Evolutionary conservation across 805 yeast species (phyloP), one percentile per base, ranked within the genome.

Genomic region (Yarrowia divulgata): DNA sequence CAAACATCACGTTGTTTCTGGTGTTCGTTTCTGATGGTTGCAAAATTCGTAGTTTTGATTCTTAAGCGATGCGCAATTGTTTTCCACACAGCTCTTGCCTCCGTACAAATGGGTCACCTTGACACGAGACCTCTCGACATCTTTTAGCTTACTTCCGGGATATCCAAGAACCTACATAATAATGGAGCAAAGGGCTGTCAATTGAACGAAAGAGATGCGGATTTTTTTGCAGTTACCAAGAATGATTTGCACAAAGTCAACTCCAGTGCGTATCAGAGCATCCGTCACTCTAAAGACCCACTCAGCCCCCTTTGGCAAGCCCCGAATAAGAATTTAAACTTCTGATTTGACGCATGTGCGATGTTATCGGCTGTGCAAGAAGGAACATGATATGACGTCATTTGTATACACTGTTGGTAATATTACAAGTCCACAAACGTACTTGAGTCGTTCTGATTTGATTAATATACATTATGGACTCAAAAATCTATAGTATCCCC

Each of bases 121-220:
- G 45, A 39, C 45, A 54, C 60, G 60, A 54, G 45, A 37, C 45
- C 39, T 54, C 39, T 8, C 34, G 43, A 18, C 35, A 8, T 54
- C 60, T 37, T 54, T 54, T 54, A 54, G 45, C 60, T 54, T 54
- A 54, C 60, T 37, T 54, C 60, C 60, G 60, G 35, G 60, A 54
- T 54, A 54, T 54, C 32, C 60, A 18, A 39, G 13, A 54, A 54
- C 60, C 45, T 54, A 54, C 60, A 14, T n/a, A 39, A 37, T 19
- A 54, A 29, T 35, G 32, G 10, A 13, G 9, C 42, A 34, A 9
- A 32, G 8, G 3, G n/a, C 9, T 6, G 34, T 19, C 1, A 9
- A 39, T 10, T 39, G 40, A 6, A 13, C 1, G 16, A 10, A 1
- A 10, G 16, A 12, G 40, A 39, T 39, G 10, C 16, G 3, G 10